Conservation (phyloP, 2,329 filamentous ascomycete genomes). For the Leptosphaerulina australis region DNA sequence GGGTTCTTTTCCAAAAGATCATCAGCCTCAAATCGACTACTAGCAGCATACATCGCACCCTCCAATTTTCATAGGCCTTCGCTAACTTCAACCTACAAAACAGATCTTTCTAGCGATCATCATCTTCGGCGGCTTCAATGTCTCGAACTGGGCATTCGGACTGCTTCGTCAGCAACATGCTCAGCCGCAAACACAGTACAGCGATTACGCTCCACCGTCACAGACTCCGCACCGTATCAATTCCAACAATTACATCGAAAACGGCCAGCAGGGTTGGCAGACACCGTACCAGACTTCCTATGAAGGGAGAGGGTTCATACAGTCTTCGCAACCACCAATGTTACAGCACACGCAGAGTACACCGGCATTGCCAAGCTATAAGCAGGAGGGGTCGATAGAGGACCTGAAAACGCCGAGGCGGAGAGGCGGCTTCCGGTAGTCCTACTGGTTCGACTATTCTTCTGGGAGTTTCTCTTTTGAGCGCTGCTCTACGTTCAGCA, state of each 20-base stretch:
- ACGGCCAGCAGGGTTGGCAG: slow-evolving; percentile 27
- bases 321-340: slow-evolving; percentile 29
- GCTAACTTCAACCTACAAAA: slow-evolving; percentile 26
- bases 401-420: slow-evolving; percentile 28
- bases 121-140: slow-evolving; percentile 59
- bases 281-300: slow-evolving; percentile 38
- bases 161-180: slow-evolving; percentile 56
- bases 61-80: neutral
- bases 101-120: slow-evolving; percentile 56
- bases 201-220: slow-evolving; percentile 31
- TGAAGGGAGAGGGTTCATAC: slow-evolving; percentile 20
- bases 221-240: slow-evolving; percentile 42
- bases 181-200: slow-evolving; percentile 24
- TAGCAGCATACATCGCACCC: neutral
- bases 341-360: slow-evolving; percentile 37
- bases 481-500: neutral
- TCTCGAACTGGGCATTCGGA: slow-evolving; percentile 66
- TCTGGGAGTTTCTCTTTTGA: neutral
- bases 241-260: slow-evolving; percentile 29
- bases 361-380: slow-evolving; percentile 30
- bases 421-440: slow-evolving; percentile 25
- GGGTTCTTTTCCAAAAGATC: neutral
- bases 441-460: neutral
- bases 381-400: slow-evolving; percentile 16
- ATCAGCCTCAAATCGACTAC: neutral